Conservation (phyloP, 2,329 filamentous ascomycete species). For the Cryphonectria japonica region DNA sequence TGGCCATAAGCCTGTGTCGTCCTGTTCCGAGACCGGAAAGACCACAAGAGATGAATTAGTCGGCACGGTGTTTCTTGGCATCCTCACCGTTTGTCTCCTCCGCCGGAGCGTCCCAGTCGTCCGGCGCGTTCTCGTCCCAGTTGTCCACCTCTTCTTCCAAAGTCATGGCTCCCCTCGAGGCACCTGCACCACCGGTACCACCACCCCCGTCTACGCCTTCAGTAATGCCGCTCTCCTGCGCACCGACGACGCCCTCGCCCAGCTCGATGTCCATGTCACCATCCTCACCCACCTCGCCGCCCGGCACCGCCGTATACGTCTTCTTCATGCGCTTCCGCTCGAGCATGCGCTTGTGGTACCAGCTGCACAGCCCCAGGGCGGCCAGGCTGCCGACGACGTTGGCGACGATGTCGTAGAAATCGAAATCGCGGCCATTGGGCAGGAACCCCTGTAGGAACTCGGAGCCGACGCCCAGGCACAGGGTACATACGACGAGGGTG, state of each 20-base stretch:
- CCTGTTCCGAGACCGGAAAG: neutral
- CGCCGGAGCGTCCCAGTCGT: slow-evolving; percentile 59
- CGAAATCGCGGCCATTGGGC: slow-evolving; percentile 72
- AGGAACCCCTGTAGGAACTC: slow-evolving; percentile 77
- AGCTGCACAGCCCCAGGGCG: slow-evolving; percentile 75
- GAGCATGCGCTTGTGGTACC: slow-evolving; percentile 96
- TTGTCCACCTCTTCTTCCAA: slow-evolving; percentile 87
- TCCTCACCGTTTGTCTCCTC: slow-evolving; percentile 28
- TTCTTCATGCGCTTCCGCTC: slow-evolving; percentile 79
- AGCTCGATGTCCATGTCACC: slow-evolving; percentile 70
- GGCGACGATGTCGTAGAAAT: slow-evolving; percentile 83
- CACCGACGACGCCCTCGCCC: slow-evolving; percentile 56
- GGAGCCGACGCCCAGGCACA: slow-evolving; percentile 70
- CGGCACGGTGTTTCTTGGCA: slow-evolving; percentile 36
- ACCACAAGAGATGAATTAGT: slow-evolving; percentile 26
- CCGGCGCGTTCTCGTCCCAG: slow-evolving; percentile 83
- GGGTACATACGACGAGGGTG: slow-evolving; percentile 79
- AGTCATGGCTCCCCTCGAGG: slow-evolving; percentile 40
- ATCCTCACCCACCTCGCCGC: slow-evolving; percentile 54
- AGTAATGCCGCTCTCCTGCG: slow-evolving; percentile 69
- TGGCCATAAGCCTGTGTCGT: neutral
- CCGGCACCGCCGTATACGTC: slow-evolving; percentile 71
- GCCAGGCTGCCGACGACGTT: slow-evolving; percentile 80
- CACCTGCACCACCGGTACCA: slow-evolving; percentile 33
- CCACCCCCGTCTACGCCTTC: slow-evolving; percentile 34